Base-by-base conservation (phyloP, 106 monocot species). In the Apostasia shenzhenica region DNA sequence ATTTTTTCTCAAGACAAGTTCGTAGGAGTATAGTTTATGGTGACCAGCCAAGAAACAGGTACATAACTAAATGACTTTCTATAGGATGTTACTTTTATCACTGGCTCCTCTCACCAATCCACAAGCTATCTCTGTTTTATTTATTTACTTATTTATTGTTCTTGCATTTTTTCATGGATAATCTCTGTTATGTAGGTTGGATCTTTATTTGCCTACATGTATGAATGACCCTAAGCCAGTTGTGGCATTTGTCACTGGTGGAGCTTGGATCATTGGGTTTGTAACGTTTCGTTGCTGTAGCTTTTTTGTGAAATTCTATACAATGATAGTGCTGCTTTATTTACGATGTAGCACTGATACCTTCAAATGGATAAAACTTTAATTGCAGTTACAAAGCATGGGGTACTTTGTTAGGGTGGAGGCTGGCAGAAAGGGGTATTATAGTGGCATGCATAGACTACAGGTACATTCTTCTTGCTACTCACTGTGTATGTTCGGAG, bases 181-280 rank as follows among this genome's bases (percentile, higher is more conserved):
- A 68, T 56, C 12, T 45, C 55, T 38, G 12, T 5, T 74, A 54
- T 69, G 69, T 75, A 99, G 99, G 73, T 73, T 99, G 69, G 99
- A 99, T 83, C 77, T 99, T 45, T 90, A 99, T 80, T 73, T 93
- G 75, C 99, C 99, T 14, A 67, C 40, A 47, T 73, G 80, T 57
- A 71, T 5, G 8, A 45, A 62, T 79, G 87, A 76, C 13, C 56
- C 60, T 37, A 87, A 78, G 55, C 99, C 99, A 73, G 99, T 90
- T 57, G 89, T 93, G 50, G 85, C 83, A 72, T 99, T 99, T 88
- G 80, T 99, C 37, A 99, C 93, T 66, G 99, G 99, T 57, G 99
- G 99, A 76, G 99, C 99, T 2, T 99, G 99, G 99, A 99, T 99
- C 54, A 99, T 99, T 72, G 99, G 99, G 99, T 93, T 55, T 76